Conservation (phyloP, 148 eudicot species). For the Fallopia convolvulus region DNA sequence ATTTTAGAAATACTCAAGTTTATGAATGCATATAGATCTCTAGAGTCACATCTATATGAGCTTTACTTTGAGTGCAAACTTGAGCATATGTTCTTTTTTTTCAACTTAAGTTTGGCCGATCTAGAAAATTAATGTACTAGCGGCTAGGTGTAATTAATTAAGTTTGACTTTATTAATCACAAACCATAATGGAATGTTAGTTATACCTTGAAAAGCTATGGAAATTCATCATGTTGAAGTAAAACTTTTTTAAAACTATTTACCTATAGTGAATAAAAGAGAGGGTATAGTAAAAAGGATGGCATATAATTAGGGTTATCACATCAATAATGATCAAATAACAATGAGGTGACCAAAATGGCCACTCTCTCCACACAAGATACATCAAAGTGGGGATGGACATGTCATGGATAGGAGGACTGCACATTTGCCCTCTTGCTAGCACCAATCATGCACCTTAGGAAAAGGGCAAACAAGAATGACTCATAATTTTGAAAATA, state of each 20-base stretch:
- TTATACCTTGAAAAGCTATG: neutral
- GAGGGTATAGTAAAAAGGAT: neutral
- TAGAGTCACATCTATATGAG: neutral
- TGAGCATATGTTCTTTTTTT: neutral
- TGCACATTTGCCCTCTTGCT: neutral
- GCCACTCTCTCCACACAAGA: slow-evolving; percentile 2
- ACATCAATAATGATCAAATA: neutral
- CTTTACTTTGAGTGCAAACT: neutral
- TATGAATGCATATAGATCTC: no score
- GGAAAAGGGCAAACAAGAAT: neutral
- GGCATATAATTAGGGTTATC: neutral
- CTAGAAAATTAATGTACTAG: no score
- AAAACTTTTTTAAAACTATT: neutral
- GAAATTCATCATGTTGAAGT: neutral
- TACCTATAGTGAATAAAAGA: neutral
- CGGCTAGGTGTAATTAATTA: no score
- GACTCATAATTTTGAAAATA: neutral
- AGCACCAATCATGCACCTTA: neutral
- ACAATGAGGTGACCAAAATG: neutral
- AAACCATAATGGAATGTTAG: neutral
- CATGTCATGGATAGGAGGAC: neutral
- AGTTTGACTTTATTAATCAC: neutral
- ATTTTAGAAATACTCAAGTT: neutral
- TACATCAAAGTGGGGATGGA: slow-evolving; percentile 2
- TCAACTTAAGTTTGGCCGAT: no score